These are phyloP conservation scores for Grigorovia yakushimaensis DNA, from an alignment of 805 yeast genomes.

Conservation along the genomic window DNA sequence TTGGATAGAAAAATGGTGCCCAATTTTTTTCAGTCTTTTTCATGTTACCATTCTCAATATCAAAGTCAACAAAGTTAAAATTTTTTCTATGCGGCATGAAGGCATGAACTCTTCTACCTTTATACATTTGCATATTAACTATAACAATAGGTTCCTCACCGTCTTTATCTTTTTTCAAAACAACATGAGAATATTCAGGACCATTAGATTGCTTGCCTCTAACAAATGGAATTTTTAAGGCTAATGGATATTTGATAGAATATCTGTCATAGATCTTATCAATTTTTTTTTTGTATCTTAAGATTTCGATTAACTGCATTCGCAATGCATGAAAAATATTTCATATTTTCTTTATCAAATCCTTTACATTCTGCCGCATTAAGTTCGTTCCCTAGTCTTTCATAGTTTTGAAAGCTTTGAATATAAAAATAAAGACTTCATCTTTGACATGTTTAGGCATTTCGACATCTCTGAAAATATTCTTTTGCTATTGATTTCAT, in stretches of 20 bases:
- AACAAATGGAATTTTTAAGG: constrained; percentile 5
- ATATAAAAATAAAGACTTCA: no score
- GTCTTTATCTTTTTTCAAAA: constrained; percentile 5
- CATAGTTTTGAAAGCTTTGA: no score
- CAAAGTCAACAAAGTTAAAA: constrained; percentile 4
- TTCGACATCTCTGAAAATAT: constrained; percentile 26
- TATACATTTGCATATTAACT: constrained; percentile 8
- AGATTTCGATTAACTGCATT: constrained; percentile 12
- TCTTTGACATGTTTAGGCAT: constrained; percentile 18
- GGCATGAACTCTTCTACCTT: constrained; percentile 8
- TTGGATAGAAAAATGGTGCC: constrained; percentile 8
- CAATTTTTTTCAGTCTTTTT: constrained; percentile 7
- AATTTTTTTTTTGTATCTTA: constrained; percentile 5
- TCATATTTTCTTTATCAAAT: constrained; percentile 8
- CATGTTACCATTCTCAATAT: constrained; percentile 2
- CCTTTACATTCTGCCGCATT: constrained; percentile 18
- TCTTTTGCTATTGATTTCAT: constrained; percentile 32
- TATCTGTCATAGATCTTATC: constrained; percentile 7
- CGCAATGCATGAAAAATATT: constrained; percentile 12
- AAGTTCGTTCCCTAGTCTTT: constrained; percentile 13
- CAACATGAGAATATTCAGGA: constrained; percentile 10
- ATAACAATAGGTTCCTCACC: constrained; percentile 11
- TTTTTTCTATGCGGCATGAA: constrained; percentile 12
- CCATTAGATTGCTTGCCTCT: constrained; percentile 8
- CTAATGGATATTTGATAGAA: constrained; percentile 10